Base-by-base conservation (phyloP, 805 yeast species). In the Kodamaea neixiangensis region DNA sequence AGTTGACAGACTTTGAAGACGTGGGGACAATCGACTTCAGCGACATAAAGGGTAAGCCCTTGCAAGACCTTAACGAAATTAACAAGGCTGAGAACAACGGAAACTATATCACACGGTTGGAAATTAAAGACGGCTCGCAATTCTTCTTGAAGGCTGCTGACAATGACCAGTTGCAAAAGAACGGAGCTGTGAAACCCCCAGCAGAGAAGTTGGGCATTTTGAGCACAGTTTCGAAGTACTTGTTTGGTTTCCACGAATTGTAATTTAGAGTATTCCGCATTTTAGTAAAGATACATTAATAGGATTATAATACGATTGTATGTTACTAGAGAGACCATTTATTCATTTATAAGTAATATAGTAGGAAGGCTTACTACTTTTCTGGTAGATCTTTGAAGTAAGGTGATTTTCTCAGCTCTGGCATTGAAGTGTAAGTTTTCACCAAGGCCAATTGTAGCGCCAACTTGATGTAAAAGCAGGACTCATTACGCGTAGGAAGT, bases 231-330 rank as follows among this genome's bases (percentile, higher is more conserved):
- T 58, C 71, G 43, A 71, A 65, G 55, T 71, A 59, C 51, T 58
- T 75, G 33, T 75, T 75, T 61, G 79, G 79, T 2, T 73, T 74
- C 56, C 72, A 73, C 56, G 78, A 74, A 51, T 66, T 75, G 55
- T 75, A 65, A 21, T 3, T 39, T 25, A 17, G 44, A 22, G 15
- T 7, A 5, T 17, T 14, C 41, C n/a, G 40, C 40, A 35, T 35
- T 11, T 10, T 34, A 34, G 38, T 25, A 25, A 25, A 25, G 10
- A 25, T 25, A 25, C 31, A 25, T 25, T 9, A 25, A 25, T 25
- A 25, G 31, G 31, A 25, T 25, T 9, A 25, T 25, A 9, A 25
- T 5, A 25, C 10, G 39, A 35, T 34, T 34, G 38, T 34, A n/a
- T 34, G 38, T 13, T 34, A 34, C 9, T 14, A n/a, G 38, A 22